These are phyloP conservation scores for Aspergillus sclerotialis DNA, from an alignment of 2,329 filamentous ascomycete species.

Conservation along the genomic window DNA sequence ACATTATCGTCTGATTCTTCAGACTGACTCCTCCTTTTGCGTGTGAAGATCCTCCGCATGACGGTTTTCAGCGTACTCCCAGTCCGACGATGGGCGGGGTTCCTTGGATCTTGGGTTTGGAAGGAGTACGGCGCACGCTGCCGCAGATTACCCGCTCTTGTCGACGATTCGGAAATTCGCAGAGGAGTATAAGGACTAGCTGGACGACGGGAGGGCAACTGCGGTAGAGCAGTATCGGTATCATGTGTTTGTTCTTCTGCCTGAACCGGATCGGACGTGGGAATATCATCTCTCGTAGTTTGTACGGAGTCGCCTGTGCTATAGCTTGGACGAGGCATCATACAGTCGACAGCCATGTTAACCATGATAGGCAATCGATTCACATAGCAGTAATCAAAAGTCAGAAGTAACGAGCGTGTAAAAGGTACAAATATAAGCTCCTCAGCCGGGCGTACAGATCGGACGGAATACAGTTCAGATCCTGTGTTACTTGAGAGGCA, in stretches of 20 bases:
- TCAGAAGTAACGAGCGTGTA: neutral
- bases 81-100: conserved; percentile 28
- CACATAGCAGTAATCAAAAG: neutral
- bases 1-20: conserved; percentile 21
- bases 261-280: too few species aligned
- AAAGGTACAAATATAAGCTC: neutral
- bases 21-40: conserved; percentile 28
- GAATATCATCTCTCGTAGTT: too few species aligned
- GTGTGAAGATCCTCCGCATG: conserved; percentile 39
- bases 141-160: neutral
- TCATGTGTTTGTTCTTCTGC: too few species aligned
- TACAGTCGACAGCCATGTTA: neutral
- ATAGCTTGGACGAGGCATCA: neutral
- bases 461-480: too few species aligned
- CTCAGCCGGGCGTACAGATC: neutral
- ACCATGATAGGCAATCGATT: neutral
- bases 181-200: too few species aligned
- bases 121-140: neutral
- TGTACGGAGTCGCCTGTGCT: neutral
- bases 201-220: neutral
- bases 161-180: neutral
- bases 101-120: neutral
- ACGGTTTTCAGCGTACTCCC: conserved; percentile 36
- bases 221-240: neutral
- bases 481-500: too few species aligned